Evolutionary conservation across 805 yeast genomes (phyloP).

Genomic region (Lipomyces yamadae): DNA sequence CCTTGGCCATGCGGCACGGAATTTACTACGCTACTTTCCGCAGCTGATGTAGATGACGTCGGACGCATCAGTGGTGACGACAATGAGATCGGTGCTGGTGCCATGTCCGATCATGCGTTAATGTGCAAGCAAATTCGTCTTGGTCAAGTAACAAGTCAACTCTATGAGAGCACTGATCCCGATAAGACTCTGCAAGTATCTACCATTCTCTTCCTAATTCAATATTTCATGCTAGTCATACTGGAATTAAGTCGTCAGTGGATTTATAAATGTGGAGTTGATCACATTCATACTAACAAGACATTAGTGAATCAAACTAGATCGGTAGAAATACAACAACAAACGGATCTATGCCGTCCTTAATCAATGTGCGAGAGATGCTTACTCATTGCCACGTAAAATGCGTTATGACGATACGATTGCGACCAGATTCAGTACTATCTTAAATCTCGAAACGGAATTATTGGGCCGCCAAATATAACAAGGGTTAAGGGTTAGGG

Average conservation of each 20-base stretch:
- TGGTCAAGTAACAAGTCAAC: not conserved
- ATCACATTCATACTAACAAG: not conserved
- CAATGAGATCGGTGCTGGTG: not conserved
- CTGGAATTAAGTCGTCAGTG: not conserved
- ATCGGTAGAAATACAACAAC: not conserved
- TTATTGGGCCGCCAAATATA: no score
- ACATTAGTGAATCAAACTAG: not conserved
- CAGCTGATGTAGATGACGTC: not conserved
- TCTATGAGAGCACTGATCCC: not conserved
- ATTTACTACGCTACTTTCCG: not conserved
- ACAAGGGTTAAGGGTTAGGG: not conserved
- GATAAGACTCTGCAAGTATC: not conserved
- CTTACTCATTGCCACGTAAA: not conserved
- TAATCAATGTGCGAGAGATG: not conserved
- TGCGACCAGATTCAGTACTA: no score
- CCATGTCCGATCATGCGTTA: not conserved
- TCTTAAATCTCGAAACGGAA: no score
- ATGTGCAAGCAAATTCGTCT: not conserved
- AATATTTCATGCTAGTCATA: not conserved
- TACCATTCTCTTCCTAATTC: not conserved
- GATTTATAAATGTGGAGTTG: no score
- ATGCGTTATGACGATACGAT: not conserved
- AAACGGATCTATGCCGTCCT: not conserved
- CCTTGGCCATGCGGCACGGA: not conserved
- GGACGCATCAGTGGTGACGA: constrained; percentile 3